Percentiles rank a stretch among this genome's conserved stretches.
Conservation (phyloP, 1,139 yeast genomes). For the Lodderomyces jiufengensis region DNA sequence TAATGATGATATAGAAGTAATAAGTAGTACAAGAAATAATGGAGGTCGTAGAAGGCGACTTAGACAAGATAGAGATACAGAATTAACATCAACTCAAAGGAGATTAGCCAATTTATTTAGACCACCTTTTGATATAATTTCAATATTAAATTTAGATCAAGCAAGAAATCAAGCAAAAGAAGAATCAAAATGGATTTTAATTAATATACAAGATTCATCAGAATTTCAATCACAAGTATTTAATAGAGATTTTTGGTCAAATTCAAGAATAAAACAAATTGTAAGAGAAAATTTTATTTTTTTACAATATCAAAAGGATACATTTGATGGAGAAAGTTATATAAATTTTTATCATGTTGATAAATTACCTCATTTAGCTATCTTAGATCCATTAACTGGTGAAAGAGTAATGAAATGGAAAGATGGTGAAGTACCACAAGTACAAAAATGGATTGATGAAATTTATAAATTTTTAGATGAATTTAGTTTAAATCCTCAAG, state of each 20-base stretch:
- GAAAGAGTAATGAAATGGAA: conserved; percentile 77
- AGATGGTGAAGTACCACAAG: conserved; percentile 55
- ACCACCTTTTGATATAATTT: conserved; percentile 91
- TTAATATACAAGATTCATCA: conserved; percentile 80
- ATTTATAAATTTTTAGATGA: conserved; percentile 56
- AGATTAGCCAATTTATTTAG: conserved; percentile 78
- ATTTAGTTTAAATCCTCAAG: conserved; percentile 63
- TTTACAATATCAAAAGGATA: conserved; percentile 75
- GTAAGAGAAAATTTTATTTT: conserved; percentile 72
- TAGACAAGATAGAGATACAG: conserved; percentile 26
- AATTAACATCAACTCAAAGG: conserved; percentile 59
- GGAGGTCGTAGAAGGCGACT: conserved; percentile 28
- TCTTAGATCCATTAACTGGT: conserved; percentile 92
- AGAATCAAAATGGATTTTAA: conserved; percentile 73
- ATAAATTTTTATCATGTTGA: conserved; percentile 64
- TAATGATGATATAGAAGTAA: conserved; percentile 12
- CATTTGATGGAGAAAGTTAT: conserved; percentile 70
- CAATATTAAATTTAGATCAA: conserved; percentile 58
- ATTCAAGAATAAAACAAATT: conserved; percentile 56
- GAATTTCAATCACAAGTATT: conserved; percentile 87
- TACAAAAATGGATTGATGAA: conserved; percentile 57
- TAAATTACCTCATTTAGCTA: conserved; percentile 82
- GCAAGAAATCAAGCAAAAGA: conserved; percentile 69
- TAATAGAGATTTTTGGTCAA: conserved; percentile 92
- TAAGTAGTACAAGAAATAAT: not conserved